Evolutionary conservation across 176 grass and related monocot genomes (phyloP).

Genomic region (Pontederia paniculata): DNA sequence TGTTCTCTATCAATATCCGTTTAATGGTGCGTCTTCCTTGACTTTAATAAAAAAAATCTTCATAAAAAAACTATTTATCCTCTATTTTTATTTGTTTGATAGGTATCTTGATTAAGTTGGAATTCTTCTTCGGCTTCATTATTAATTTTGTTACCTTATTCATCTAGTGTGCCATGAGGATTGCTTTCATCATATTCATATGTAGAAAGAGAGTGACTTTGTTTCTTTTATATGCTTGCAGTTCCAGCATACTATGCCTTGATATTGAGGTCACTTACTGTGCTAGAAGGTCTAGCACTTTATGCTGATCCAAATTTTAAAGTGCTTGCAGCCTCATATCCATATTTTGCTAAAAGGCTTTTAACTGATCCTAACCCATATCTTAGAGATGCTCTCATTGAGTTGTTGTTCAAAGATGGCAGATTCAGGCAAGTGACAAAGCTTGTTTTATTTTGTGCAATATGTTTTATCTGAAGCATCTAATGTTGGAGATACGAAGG

Average conservation of each 20-base stretch:
- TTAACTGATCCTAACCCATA: conserved; percentile 98
- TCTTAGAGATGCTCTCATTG: conserved; percentile 95
- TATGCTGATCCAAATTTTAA: conserved; percentile 96
- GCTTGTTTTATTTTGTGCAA: not conserved
- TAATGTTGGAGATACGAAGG: too few relatives aligned
- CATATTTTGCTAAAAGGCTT: conserved; percentile 97
- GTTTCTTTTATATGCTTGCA: conserved; percentile 33
- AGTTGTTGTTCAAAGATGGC: conserved; percentile 95
- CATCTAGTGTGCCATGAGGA: not conserved
- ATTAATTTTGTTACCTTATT: not conserved
- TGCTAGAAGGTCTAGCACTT: conserved; percentile 90
- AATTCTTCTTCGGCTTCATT: too few relatives aligned
- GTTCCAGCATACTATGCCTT: conserved; percentile 94
- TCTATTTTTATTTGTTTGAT: too few relatives aligned
- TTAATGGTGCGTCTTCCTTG: conserved; percentile 49
- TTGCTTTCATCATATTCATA: not conserved
- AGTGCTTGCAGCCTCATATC: conserved; percentile 95
- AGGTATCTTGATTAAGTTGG: too few relatives aligned
- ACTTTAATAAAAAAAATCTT: too few relatives aligned
- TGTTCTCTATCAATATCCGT: conserved; percentile 92
- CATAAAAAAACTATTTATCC: not conserved
- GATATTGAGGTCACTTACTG: conserved; percentile 85
- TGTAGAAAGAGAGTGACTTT: conserved; percentile 19
- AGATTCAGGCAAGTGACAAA: conserved; percentile 70
- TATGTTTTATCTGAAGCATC: too few relatives aligned